These are phyloP conservation scores for Chalciporus piperatus DNA, from an alignment of 768 basidiomycete species.

Conservation along the genomic window DNA sequence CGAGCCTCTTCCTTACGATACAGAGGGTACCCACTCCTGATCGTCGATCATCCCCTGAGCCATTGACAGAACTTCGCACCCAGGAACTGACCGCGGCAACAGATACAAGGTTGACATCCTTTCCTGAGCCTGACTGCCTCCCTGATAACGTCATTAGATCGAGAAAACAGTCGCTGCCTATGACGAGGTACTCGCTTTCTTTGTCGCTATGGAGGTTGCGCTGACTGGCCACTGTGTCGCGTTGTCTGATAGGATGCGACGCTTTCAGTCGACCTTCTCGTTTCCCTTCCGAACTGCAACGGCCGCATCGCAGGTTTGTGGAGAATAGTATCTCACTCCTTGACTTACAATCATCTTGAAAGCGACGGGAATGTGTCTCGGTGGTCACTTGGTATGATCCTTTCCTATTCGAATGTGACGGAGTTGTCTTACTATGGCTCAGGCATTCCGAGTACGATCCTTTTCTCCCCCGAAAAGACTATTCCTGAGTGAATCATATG, in stretches of 20 bases:
- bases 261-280: constrained; percentile 72
- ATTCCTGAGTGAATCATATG: background rate
- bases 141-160: constrained; percentile 47
- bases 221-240: background rate
- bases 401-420: background rate
- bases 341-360: constrained; percentile 6
- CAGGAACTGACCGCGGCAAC: constrained; percentile 90
- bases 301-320: constrained; percentile 80
- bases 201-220: background rate
- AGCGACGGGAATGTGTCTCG: constrained; percentile 91
- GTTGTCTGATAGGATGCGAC: constrained; percentile 61
- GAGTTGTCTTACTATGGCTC: constrained; percentile 3
- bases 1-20: constrained; percentile 85
- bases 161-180: constrained; percentile 87
- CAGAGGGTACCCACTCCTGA: constrained; percentile 53
- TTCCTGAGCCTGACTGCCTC: background rate
- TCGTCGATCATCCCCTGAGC: background rate
- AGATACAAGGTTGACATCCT: constrained; percentile 65
- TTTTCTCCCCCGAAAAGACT: background rate
- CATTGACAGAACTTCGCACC: background rate
- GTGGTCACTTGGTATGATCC: constrained; percentile 73
- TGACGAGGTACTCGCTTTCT: constrained; percentile 60
- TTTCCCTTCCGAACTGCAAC: constrained; percentile 76
- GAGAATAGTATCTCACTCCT: background rate
- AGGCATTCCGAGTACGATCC: constrained; percentile 51